A percentile compares a stretch with the other conserved stretches of the same genome.
Evolutionary conservation across 805 yeast genomes (phyloP).

Genomic region (Yamadazyma akitaensis): DNA sequence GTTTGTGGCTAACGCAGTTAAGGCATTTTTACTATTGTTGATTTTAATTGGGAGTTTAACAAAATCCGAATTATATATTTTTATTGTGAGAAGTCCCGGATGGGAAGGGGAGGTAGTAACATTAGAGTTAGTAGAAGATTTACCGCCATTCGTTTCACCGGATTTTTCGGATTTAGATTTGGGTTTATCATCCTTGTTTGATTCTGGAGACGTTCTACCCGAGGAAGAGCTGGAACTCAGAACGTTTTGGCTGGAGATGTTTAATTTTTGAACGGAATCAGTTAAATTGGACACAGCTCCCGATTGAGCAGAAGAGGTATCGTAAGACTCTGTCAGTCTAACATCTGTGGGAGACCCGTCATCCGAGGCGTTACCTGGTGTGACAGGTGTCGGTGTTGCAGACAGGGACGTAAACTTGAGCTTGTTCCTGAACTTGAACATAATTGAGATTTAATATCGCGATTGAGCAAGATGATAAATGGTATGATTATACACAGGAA

Average conservation of each 20-base stretch:
- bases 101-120: slow-evolving; percentile 8
- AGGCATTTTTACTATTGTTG: slow-evolving; percentile 58
- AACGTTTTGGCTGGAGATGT: slow-evolving; percentile 4
- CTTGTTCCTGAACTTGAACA: slow-evolving; percentile 32
- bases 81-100: slow-evolving; percentile 77
- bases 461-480: neutral
- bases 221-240: slow-evolving; percentile 7
- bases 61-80: slow-evolving; percentile 66
- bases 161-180: neutral
- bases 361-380: neutral
- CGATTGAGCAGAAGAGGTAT: slow-evolving; percentile 9
- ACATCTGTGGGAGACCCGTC: neutral
- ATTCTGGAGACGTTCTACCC: neutral
- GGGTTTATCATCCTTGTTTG: neutral
- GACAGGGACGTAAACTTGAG: slow-evolving; percentile 20
- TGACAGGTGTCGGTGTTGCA: slow-evolving; percentile 11
- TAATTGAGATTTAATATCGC: slow-evolving; percentile 6
- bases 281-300: slow-evolving; percentile 20
- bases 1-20: slow-evolving; percentile 64
- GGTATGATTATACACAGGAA: neutral
- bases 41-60: slow-evolving; percentile 69
- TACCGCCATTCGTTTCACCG: neutral
- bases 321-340: slow-evolving; percentile 5
- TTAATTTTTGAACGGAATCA: slow-evolving; percentile 8
- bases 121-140: neutral